These are phyloP conservation scores for Aspergillus mulundensis DNA, from an alignment of 495 filamentous ascomycete genomes.

Conservation along the genomic window DNA sequence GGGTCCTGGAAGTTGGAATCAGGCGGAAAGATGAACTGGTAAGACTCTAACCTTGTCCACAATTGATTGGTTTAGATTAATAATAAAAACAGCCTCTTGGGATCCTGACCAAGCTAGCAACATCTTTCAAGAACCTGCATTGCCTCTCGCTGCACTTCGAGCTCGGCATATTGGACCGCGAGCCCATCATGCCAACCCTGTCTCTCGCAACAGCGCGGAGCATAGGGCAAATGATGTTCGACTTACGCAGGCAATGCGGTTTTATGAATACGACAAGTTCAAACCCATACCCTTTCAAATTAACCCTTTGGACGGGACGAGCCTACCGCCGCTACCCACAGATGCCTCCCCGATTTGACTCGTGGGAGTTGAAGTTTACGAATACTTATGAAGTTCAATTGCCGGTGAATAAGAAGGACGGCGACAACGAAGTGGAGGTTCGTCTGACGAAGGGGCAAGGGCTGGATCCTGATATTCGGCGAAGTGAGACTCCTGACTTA, in stretches of 20 bases:
- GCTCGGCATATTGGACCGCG: background rate
- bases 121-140: constrained; percentile 1
- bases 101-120: background rate
- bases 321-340: too few species aligned
- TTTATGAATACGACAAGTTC: too few species aligned
- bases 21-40: too few species aligned
- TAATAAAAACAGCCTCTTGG: background rate
- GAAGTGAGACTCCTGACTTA: background rate
- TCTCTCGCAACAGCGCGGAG: background rate
- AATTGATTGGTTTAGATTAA: too few species aligned
- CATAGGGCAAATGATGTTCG: background rate
- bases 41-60: too few species aligned
- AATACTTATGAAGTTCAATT: too few species aligned
- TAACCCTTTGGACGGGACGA: too few species aligned
- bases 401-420: background rate
- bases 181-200: background rate
- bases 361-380: too few species aligned
- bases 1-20: too few species aligned
- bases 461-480: background rate
- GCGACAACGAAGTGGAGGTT: background rate
- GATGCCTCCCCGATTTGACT: too few species aligned
- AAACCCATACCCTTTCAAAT: too few species aligned
- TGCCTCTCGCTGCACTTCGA: constrained; percentile 1
- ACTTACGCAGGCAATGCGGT: background rate
- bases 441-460: background rate